Evolutionary conservation across 2,329 filamentous ascomycete species (phyloP).

Genomic region (Penicillium sp.): DNA sequence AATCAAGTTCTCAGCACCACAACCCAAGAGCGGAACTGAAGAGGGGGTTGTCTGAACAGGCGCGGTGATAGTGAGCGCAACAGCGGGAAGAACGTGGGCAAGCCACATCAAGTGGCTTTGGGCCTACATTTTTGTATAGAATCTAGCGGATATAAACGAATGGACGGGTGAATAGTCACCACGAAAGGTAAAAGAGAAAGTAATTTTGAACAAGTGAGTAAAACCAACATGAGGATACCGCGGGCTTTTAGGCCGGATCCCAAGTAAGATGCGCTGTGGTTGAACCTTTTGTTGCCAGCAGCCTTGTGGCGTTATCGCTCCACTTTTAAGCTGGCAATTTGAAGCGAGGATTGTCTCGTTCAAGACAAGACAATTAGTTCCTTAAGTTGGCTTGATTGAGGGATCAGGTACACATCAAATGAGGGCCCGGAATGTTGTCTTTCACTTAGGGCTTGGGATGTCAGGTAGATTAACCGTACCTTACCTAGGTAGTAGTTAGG

Average conservation of each 20-base stretch:
- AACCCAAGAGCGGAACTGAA: not conserved
- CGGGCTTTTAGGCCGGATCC: not conserved
- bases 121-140: not conserved
- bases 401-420: not conserved
- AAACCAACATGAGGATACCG: not conserved
- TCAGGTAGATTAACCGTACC: too few species aligned
- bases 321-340: constrained; percentile 1
- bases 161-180: constrained; percentile 2
- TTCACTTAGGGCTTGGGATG: constrained; percentile 1
- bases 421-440: not conserved
- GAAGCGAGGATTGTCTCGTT: not conserved
- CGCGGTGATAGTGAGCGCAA: not conserved
- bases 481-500: too few species aligned
- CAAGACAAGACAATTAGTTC: not conserved
- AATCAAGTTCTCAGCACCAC: not conserved
- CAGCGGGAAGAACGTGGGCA: not conserved
- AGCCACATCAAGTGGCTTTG: constrained; percentile 1
- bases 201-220: not conserved
- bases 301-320: constrained; percentile 1
- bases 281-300: not conserved
- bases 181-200: not conserved
- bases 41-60: not conserved
- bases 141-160: not conserved
- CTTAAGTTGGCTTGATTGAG: not conserved
- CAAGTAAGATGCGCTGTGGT: not conserved